Evolutionary conservation across 2,329 filamentous ascomycete genomes (phyloP), one percentile per base, ranked within the genome.

Genomic region (Fusarium falciforme): DNA sequence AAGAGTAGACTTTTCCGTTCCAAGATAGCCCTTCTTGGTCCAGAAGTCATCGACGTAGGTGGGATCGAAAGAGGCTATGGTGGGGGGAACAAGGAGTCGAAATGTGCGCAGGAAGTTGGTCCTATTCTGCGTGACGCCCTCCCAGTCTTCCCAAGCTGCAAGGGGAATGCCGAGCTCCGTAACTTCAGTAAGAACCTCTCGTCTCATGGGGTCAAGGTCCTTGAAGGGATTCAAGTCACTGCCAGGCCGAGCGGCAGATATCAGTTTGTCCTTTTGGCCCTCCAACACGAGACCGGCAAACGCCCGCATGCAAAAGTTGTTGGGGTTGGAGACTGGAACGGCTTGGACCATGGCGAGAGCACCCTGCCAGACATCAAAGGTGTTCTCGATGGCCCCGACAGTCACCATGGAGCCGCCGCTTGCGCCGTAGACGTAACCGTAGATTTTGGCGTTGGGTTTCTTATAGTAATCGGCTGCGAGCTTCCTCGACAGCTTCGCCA

Each of bases 351-450:
- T 40, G 14, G 72, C 38, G 5, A 77, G 74, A n/a, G 64, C 65
- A 4, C 77, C 77, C 20, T 77, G 58, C 77, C 77, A 78, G 42
- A 78, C 64, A 3, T 63, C 76, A 22, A 64, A 22, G 1, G 73
- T 75, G 11, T 74, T 72, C 49, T 78, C 76, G 5, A 66, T 57
- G 11, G 73, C 73, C 1, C 77, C 76, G 10, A 78, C 55, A 16
- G 64, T 66, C 12, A 72, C 52, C 1, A 74, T 49, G 17, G 77
- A 78, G 33, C 77, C 76, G 0, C 77, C 77, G 35, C 77, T 78
- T 1, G 69, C 75, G 5, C 77, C 76, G 17, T 74, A 77, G 8
- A 72, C 17, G 10, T 78, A 78, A 1, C 76, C 76, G 14, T 74
- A 72, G 16, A 78, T 77, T 1, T 67, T 31, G 2, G 29, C 5